Evolutionary conservation across 345 rosid species (phyloP).

Genomic region (Pistacia vera): DNA sequence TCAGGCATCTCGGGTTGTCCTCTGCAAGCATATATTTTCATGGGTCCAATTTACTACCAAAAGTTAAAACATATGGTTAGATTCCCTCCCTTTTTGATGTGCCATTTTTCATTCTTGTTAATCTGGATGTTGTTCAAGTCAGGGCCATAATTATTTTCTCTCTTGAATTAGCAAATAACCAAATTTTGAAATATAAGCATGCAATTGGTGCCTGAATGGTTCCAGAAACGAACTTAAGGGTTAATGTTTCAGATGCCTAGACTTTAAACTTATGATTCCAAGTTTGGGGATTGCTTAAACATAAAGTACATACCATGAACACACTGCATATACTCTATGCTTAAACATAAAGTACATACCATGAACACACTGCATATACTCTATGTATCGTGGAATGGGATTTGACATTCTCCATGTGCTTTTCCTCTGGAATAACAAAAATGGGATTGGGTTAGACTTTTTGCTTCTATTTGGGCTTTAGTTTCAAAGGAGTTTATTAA

Average conservation of each 20-base stretch:
- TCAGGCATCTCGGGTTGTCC: conserved; percentile 91
- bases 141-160: neutral
- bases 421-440: too few species aligned
- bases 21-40: conserved; percentile 84
- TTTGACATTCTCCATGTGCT: neutral
- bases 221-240: neutral
- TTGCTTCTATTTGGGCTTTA: too few species aligned
- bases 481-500: too few species aligned
- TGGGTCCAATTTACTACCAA: conserved; percentile 99
- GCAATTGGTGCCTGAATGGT: too few species aligned
- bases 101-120: neutral
- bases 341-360: neutral
- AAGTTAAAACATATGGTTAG: conserved; percentile 95
- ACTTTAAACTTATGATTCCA: neutral
- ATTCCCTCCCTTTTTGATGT: conserved; percentile 22
- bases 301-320: neutral
- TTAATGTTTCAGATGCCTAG: neutral
- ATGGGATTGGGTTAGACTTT: too few species aligned
- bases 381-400: neutral
- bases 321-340: neutral
- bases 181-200: neutral
- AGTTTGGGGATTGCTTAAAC: neutral
- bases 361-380: neutral
- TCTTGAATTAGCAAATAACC: neutral
- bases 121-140: neutral